Percentiles rank a stretch among this genome's conserved stretches.
phyloP scores from a whole-genome alignment of 768 basidiomycete species.

The Naganishia antarctica region DNA sequence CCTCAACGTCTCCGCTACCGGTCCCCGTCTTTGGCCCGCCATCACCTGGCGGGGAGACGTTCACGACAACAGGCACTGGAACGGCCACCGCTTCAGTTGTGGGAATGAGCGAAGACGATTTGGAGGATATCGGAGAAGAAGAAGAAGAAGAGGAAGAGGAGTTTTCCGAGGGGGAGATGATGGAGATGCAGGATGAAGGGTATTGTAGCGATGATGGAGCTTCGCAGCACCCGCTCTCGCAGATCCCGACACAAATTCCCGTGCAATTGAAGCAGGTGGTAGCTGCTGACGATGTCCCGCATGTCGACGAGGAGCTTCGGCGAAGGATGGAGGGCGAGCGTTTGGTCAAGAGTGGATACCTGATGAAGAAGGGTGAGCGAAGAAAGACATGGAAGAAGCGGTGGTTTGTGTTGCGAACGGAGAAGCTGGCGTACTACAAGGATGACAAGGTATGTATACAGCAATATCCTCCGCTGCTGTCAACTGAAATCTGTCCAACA shows the following conservation, averaged over 20 bases:
- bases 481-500: conserved; percentile 24
- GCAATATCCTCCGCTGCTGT: neutral
- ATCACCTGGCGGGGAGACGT: conserved; percentile 25
- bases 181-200: neutral
- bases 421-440: conserved; percentile 95
- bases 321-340: conserved; percentile 50
- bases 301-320: conserved; percentile 35
- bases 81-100: conserved; percentile 30
- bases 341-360: conserved; percentile 83
- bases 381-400: conserved; percentile 99
- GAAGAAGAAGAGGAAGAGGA: conserved; percentile 29
- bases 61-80: conserved; percentile 28
- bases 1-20: conserved; percentile 7
- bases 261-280: neutral
- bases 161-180: conserved; percentile 17
- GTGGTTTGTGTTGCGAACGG: conserved; percentile 92
- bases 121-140: conserved; percentile 23
- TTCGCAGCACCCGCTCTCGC: neutral
- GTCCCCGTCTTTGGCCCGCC: neutral
- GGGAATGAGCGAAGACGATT: conserved; percentile 36
- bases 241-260: neutral
- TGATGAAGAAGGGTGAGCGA: conserved; percentile 96
- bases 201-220: conserved; percentile 1
- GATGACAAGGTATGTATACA: conserved; percentile 59
- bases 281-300: neutral